These are phyloP conservation scores for Phialophora verrucosa DNA, from an alignment of 2,329 filamentous ascomycete genomes.

Conservation along the genomic window DNA sequence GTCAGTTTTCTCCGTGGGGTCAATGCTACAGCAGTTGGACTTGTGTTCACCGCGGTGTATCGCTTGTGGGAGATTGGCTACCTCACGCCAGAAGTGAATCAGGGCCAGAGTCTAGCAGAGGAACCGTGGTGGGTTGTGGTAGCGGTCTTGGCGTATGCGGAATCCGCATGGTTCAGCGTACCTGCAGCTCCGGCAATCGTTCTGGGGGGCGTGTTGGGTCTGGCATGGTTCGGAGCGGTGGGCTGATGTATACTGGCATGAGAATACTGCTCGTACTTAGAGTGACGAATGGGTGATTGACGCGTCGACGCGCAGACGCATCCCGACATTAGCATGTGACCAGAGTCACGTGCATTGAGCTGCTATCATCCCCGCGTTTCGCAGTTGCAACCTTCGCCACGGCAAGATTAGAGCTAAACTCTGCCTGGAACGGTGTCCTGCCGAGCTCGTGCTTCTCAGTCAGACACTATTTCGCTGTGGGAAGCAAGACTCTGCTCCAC, in stretches of 20 bases:
- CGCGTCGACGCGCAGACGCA: background rate
- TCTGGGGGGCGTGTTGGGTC: slow-evolving; percentile 54
- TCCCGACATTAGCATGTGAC: no score
- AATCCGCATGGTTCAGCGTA: slow-evolving; percentile 56
- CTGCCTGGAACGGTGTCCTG: background rate
- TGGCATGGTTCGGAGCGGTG: slow-evolving; percentile 56
- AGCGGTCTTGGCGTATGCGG: slow-evolving; percentile 57
- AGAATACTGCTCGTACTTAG: background rate
- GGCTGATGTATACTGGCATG: background rate
- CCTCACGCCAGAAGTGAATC: slow-evolving; percentile 56
- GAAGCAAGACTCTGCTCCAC: background rate
- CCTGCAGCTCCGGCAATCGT: slow-evolving; percentile 54
- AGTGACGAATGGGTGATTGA: background rate
- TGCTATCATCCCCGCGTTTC: background rate
- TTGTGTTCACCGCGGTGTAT: slow-evolving; percentile 70
- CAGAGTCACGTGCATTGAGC: background rate
- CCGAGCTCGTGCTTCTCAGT: slow-evolving; percentile 4
- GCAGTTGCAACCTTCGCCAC: background rate
- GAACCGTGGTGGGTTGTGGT: slow-evolving; percentile 71
- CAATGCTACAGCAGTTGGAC: slow-evolving; percentile 65
- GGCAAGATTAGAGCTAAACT: background rate
- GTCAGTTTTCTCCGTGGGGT: slow-evolving; percentile 60
- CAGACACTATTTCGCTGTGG: background rate
- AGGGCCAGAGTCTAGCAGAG: slow-evolving; percentile 60
- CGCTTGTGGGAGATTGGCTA: slow-evolving; percentile 67